Base-by-base conservation (phyloP, 2,329 filamentous ascomycete species). In the Diaporthe destruens region DNA sequence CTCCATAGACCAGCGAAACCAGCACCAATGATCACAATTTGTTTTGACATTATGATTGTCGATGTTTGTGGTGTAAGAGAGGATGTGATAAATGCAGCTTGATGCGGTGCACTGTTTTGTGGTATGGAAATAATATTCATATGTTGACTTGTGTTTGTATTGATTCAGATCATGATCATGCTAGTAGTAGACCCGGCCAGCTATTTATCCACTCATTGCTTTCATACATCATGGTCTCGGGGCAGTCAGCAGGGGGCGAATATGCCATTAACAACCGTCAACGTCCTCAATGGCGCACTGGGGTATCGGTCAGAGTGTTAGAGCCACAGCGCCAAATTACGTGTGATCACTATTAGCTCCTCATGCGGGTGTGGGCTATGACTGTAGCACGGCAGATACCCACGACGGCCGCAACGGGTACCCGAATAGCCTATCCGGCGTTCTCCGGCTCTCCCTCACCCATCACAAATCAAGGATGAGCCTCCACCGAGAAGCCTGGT, bases 371-470 rank as follows among this genome's bases (percentile, higher is more conserved):
- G 25, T 47, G 39, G 55, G 34, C 25, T 8, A 20, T 51, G 44
- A 49, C 29, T 47, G 57, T 63, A 2, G 57, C 20, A 49, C 42
- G 18, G 18, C 57, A 25, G 57, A 34, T 51, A 29, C 59, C 59
- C 42, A 42, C 59, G 18, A 47, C 7, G 25, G 42, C 59, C 59
- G 42, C 44, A 65, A 11, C 44, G 59, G 59, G 34, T 65, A 51
- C 59, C 59, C 59, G 59, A 51, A 65, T 65, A 65, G 59, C 59
- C 59, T 65, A 65, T 16, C 59, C 59, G 59, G 59, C 59, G 14
- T 6, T 8, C 34, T 49, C 59, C 44, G 59, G 9, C 42, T 65
- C 20, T 49, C 11, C 11, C 11, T 39, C 56, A 25, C 14, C 2
- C 29, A 65, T 34, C 18, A 29, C 25, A 36, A 23, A 34, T 20